Evolutionary conservation across 2,329 filamentous ascomycete genomes (phyloP).

Genomic region (Monosporascus sp.): DNA sequence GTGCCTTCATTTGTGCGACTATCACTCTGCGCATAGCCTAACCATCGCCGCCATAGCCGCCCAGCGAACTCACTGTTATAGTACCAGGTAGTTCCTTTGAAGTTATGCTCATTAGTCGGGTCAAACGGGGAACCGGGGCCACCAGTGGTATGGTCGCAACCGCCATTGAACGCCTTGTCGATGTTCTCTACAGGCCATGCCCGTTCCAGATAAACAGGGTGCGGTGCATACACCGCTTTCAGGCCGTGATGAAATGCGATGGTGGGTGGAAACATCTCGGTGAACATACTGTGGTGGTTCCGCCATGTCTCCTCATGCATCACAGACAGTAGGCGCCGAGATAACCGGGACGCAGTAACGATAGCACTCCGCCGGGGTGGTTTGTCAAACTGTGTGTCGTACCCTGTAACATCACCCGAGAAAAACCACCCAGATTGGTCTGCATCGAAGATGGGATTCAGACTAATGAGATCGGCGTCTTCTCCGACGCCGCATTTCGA

Average conservation of each 20-base stretch:
- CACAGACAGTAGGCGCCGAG: conserved; percentile 58
- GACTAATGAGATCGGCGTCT: conserved; percentile 69
- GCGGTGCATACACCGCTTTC: conserved; percentile 76
- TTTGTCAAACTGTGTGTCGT: conserved; percentile 45
- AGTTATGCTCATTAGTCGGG: conserved; percentile 71
- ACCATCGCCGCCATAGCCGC: conserved; percentile 75
- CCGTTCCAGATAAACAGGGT: conserved; percentile 75
- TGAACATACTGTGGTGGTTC: conserved; percentile 67
- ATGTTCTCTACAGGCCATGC: conserved; percentile 66
- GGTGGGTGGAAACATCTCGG: conserved; percentile 72
- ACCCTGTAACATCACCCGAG: conserved; percentile 64
- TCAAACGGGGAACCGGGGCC: conserved; percentile 65
- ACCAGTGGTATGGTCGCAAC: conserved; percentile 60
- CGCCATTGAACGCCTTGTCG: conserved; percentile 75
- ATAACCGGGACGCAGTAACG: conserved; percentile 66
- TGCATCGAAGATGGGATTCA: conserved; percentile 73
- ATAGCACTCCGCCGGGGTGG: conserved; percentile 68
- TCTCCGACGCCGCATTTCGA: conserved; percentile 62
- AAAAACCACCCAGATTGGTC: conserved; percentile 70
- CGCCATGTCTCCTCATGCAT: conserved; percentile 73
- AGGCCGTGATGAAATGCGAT: conserved; percentile 70
- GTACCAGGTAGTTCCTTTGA: conserved; percentile 79
- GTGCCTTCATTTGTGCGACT: conserved; percentile 43
- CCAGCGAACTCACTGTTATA: conserved; percentile 75
- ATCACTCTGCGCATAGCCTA: conserved; percentile 54